Conservation (phyloP, 352 stramenopile species). For the Phytophthora crassamura region DNA sequence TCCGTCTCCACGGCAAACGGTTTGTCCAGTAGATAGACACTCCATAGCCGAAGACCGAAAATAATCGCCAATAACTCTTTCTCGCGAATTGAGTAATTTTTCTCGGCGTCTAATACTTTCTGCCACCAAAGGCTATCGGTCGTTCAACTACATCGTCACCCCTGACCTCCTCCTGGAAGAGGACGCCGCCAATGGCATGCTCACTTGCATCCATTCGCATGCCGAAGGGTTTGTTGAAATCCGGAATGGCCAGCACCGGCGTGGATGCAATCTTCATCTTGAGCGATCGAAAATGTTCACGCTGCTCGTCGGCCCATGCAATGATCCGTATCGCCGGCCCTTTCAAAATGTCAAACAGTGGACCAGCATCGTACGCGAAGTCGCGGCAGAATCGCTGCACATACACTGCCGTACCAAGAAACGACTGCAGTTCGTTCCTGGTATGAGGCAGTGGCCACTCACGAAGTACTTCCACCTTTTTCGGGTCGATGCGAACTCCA, state of each 20-base stretch:
- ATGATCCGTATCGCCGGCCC: not conserved
- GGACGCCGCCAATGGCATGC: no score
- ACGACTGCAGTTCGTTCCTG: no score
- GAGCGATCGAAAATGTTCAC: not conserved
- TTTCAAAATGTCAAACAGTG: no score
- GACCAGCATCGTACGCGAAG: no score
- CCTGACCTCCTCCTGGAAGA: no score
- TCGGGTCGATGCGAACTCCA: no score
- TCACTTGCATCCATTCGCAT: not conserved
- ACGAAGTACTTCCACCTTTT: no score
- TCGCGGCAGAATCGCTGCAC: no score
- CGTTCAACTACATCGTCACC: not conserved
- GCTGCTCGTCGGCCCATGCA: not conserved
- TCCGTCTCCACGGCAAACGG: constrained; percentile 3
- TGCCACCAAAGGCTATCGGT: constrained; percentile 6
- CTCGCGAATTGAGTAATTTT: constrained; percentile 3
- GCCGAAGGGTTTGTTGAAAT: not conserved
- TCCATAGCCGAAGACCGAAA: constrained; percentile 3
- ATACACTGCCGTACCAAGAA: no score
- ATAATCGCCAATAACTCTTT: constrained; percentile 15
- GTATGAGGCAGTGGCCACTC: no score
- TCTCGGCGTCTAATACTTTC: constrained; percentile 10
- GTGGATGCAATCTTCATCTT: constrained; percentile 3
- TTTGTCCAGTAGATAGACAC: constrained; percentile 12
- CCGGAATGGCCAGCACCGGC: constrained; percentile 5